Percentiles rank a stretch among this genome's conserved stretches.
These are phyloP conservation scores for Hemileccinum impolitum DNA, from an alignment of 768 basidiomycete genomes.

Conservation along the genomic window DNA sequence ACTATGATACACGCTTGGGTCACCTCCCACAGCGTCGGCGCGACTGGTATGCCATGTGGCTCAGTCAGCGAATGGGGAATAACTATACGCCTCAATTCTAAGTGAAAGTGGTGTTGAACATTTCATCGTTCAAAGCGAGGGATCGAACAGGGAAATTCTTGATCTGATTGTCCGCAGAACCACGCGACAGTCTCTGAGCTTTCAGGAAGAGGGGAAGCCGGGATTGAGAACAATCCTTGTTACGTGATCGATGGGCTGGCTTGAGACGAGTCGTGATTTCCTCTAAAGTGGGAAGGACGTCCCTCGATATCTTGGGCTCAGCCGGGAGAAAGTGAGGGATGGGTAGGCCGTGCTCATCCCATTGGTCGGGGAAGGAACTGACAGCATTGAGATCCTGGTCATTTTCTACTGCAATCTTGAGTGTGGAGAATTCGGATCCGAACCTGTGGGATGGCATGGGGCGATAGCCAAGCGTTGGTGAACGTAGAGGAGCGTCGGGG, in stretches of 20 bases:
- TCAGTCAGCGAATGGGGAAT: too few relatives aligned
- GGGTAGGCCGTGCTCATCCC: slow-evolving; percentile 47
- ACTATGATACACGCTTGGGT: too few relatives aligned
- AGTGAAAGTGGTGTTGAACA: not conserved
- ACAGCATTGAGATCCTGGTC: not conserved
- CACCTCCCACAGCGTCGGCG: too few relatives aligned
- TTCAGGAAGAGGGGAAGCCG: slow-evolving; percentile 36
- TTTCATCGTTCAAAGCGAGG: slow-evolving; percentile 13
- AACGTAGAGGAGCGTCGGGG: slow-evolving; percentile 67
- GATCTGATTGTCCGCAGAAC: slow-evolving; percentile 20
- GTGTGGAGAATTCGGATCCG: slow-evolving; percentile 57
- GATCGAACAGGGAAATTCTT: slow-evolving; percentile 38
- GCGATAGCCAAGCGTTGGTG: slow-evolving; percentile 66
- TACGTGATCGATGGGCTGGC: slow-evolving; percentile 17
- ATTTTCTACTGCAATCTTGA: slow-evolving; percentile 42
- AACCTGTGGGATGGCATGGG: slow-evolving; percentile 66
- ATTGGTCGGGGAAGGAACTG: slow-evolving; percentile 14
- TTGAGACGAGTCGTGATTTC: slow-evolving; percentile 66
- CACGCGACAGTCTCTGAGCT: slow-evolving; percentile 5
- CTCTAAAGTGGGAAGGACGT: slow-evolving; percentile 63
- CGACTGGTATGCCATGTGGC: too few relatives aligned
- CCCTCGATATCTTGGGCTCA: slow-evolving; percentile 11
- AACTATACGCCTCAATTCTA: slow-evolving; percentile 5
- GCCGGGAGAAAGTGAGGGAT: not conserved
- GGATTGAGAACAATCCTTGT: slow-evolving; percentile 18